Percentiles rank a stretch among this genome's conserved stretches.
These are phyloP conservation scores for Casaregolazyma lundiana DNA, from an alignment of 1,139 yeast genomes.

Conservation along the genomic window DNA sequence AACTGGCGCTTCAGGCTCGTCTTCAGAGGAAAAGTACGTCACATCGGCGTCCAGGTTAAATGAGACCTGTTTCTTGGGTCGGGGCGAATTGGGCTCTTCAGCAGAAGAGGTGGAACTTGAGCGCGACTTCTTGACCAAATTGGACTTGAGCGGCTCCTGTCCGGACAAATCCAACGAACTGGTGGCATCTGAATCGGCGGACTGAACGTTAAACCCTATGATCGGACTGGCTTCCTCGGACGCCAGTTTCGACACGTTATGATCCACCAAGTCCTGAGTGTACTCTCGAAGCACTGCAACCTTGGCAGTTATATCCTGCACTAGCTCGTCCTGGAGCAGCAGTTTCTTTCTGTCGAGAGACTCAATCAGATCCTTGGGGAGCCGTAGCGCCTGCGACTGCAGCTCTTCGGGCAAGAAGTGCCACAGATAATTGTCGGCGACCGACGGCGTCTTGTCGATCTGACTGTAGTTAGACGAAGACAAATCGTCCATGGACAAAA, in stretches of 20 bases:
- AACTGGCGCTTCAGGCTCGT: background rate
- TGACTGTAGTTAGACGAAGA: conserved; percentile 19
- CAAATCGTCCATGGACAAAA: conserved; percentile 16
- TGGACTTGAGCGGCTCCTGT: conserved; percentile 7
- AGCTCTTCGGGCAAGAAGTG: conserved; percentile 18
- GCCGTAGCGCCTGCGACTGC: conserved; percentile 14
- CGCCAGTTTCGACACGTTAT: conserved; percentile 6
- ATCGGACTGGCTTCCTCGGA: background rate
- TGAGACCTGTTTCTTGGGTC: conserved; percentile 7
- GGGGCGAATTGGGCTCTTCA: background rate
- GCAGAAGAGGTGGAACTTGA: conserved; percentile 2
- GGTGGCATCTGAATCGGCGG: background rate
- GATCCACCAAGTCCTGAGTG: conserved; percentile 16
- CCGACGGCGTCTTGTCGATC: conserved; percentile 19
- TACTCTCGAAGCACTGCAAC: conserved; percentile 16
- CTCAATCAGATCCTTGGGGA: conserved; percentile 16
- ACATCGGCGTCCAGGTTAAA: conserved; percentile 8
- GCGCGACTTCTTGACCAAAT: conserved; percentile 2
- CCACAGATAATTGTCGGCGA: conserved; percentile 21
- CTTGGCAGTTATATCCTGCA: conserved; percentile 16
- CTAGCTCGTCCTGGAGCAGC: conserved; percentile 18
- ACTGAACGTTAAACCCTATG: conserved; percentile 1
- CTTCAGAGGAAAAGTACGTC: conserved; percentile 5
- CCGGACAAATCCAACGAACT: background rate
- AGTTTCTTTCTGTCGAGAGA: conserved; percentile 17